Evolutionary conservation across 1,284 basidiomycete genomes (phyloP), one percentile per base, ranked within the genome.

Genomic region (Tetrapyrgos nigripes): DNA sequence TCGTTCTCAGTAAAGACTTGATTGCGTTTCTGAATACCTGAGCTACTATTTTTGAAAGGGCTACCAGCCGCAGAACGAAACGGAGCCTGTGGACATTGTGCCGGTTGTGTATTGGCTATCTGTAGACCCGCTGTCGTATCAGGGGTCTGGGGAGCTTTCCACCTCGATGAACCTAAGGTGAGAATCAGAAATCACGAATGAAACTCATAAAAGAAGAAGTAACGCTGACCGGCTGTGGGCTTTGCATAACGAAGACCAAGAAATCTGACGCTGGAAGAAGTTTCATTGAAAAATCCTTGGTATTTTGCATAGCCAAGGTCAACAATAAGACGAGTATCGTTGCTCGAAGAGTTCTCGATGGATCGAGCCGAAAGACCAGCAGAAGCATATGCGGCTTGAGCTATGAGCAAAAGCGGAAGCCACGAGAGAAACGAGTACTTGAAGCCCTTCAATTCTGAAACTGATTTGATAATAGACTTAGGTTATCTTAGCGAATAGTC

Each of bases 271-370:
- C 73, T 73, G 29, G 67, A 66, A 13, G 72, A 70, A 1, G 64
- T 66, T 17, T 73, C 55, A 31, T 76, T 66, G 37, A 70, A 48
- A 11, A 61, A 60, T 6, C 67, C 79, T 68, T 71, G 72, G 62
- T 79, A 82, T 50, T 63, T 66, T 0, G 77, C 73, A 62, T 79
- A 79, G 4, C 77, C 78, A 9, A 81, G 66, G 61, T 80, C 72
- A 9, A 80, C 73, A 13, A 75, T 55, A 26, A 62, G 64, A 23
- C 29, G n/a, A n/a, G n/a, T n/a, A n/a, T n/a, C n/a, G n/a, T n/a
- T n/a, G n/a, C n/a, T n/a, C n/a, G n/a, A n/a, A n/a, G n/a, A n/a
- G n/a, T n/a, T n/a, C n/a, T n/a, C n/a, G n/a, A n/a, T n/a, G n/a
- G n/a, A n/a, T n/a, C n/a, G n/a, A n/a, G n/a, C n/a, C n/a, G n/a